A percentile compares a stretch with the other conserved stretches of the same genome.
phyloP scores from a whole-genome alignment of 2,329 filamentous ascomycete genomes.

The Xylariales sp. region DNA sequence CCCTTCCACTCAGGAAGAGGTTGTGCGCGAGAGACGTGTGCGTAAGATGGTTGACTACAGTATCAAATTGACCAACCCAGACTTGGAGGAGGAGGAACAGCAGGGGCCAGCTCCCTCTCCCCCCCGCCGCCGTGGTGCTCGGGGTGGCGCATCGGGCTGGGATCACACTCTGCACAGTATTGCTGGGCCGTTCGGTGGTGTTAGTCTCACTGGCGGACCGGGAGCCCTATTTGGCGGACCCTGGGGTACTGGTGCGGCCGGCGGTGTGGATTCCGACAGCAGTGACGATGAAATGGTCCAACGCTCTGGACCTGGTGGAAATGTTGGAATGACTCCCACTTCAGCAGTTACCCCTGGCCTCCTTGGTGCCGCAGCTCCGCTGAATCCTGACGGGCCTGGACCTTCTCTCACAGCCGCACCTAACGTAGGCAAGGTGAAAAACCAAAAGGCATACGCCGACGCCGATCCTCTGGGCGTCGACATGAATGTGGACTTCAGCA shows the following conservation, averaged over 20 bases:
- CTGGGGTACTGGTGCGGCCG: slow-evolving; percentile 62
- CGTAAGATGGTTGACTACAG: slow-evolving; percentile 78
- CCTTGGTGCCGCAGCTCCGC: slow-evolving; percentile 31
- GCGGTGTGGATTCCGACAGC: slow-evolving; percentile 86
- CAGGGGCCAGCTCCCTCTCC: slow-evolving; percentile 65
- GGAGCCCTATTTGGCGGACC: slow-evolving; percentile 70
- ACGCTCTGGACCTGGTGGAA: slow-evolving; percentile 53
- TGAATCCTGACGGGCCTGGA: slow-evolving; percentile 34
- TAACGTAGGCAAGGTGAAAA: slow-evolving; percentile 90
- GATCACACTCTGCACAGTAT: slow-evolving; percentile 85
- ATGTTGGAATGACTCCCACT: slow-evolving; percentile 58
- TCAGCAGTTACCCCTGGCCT: slow-evolving; percentile 42
- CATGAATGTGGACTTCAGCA: slow-evolving; percentile 86
- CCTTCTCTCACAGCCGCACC: slow-evolving; percentile 50
- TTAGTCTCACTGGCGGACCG: slow-evolving; percentile 54
- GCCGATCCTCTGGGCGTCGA: slow-evolving; percentile 93
- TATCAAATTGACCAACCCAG: slow-evolving; percentile 71
- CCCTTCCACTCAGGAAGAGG: slow-evolving; percentile 52
- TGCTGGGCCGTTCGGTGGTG: slow-evolving; percentile 88
- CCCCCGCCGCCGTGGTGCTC: slow-evolving; percentile 61
- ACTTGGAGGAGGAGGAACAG: slow-evolving; percentile 72
- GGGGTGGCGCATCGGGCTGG: slow-evolving; percentile 56
- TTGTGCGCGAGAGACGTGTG: slow-evolving; percentile 44
- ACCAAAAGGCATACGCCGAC: slow-evolving; percentile 86
- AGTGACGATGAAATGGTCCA: slow-evolving; percentile 86